phyloP scores from a whole-genome alignment of 164 flowering plant genomes.

The Dillenia turbinata region DNA sequence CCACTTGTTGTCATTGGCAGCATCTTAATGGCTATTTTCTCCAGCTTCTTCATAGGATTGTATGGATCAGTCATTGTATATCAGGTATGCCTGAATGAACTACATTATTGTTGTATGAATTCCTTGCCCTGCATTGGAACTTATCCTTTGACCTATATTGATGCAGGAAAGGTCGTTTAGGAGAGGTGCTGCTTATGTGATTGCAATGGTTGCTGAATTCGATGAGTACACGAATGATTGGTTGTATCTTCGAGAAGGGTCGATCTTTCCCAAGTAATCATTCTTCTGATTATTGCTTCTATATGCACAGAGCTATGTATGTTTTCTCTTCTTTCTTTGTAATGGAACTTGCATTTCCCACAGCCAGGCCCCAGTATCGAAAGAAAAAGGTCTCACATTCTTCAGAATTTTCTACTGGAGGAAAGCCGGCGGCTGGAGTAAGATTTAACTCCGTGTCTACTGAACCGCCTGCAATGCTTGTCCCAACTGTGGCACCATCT shows the following conservation, averaged over 20 bases:
- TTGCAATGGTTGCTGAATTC: conserved; percentile 93
- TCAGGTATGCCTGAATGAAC: conserved; percentile 45
- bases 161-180: conserved; percentile 78
- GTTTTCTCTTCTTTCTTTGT: conserved; percentile 6
- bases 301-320: conserved; percentile 4
- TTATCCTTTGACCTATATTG: conserved; percentile 4
- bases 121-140: not conserved
- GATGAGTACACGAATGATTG: conserved; percentile 96
- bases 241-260: conserved; percentile 91
- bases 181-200: conserved; percentile 71
- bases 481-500: conserved; percentile 66
- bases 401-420: conserved; percentile 43
- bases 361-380: conserved; percentile 79
- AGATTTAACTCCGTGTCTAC: conserved; percentile 20
- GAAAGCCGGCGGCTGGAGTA: conserved; percentile 23
- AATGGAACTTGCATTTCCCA: conserved; percentile 19
- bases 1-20: conserved; percentile 81
- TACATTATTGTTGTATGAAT: too few species aligned
- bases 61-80: conserved; percentile 82
- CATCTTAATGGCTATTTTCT: conserved; percentile 55
- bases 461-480: conserved; percentile 63
- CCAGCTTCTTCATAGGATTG: conserved; percentile 74
- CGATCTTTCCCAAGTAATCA: conserved; percentile 79
- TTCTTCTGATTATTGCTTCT: conserved; percentile 9
- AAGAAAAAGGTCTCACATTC: conserved; percentile 38